Evolutionary conservation across 2,329 filamentous ascomycete genomes (phyloP), one percentile per base, ranked within the genome.

Genomic region (Drechmeria coniospora): DNA sequence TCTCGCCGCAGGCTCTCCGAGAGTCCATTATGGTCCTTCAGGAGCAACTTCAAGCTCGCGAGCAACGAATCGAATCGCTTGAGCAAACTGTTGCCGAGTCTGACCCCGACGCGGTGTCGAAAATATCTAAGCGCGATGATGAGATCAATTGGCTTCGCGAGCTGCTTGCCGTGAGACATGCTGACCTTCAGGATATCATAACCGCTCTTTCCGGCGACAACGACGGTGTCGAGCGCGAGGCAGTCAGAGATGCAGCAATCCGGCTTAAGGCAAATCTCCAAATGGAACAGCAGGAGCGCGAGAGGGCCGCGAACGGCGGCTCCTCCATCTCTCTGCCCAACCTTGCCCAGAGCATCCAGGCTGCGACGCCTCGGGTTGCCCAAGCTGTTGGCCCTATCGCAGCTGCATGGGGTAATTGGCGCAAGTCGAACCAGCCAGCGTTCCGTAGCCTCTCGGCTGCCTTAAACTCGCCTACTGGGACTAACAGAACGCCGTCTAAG

Each of bases 371-470:
- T 4, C 75, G 83, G 18, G 78, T 92, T 11, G 82, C 81, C 5
- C 77, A 92, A 47, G 79, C 78, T 4, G 77, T 93, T 15, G 82
- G 70, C 1, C 72, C 71, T 15, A 50, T 76, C 21, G 69, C 83
- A n/a, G 83, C 84, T n/a, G 87, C 84, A n/a, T 92, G 86, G 72
- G 86, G 83, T 25, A 93, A 78, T 51, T 94, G 87, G 87, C 76
- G 86, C 28, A 87, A 79, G 48, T 70, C 67, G 11, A 66, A 63
- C 41, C 68, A 70, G 31, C 55, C 55, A 5, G 54, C 57, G 11
- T 59, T 64, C 36, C 49, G 50, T 30, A 57, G 59, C 44, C 43
- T 72, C 23, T 60, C 70, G 28, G 54, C 61, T 8, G 55, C 52
- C 15, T 41, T 61, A 21, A 56, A 53, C 27, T 60, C 65, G 6